Conservation (phyloP, 331 rosid genomes). For the Malus hybrid region DNA sequence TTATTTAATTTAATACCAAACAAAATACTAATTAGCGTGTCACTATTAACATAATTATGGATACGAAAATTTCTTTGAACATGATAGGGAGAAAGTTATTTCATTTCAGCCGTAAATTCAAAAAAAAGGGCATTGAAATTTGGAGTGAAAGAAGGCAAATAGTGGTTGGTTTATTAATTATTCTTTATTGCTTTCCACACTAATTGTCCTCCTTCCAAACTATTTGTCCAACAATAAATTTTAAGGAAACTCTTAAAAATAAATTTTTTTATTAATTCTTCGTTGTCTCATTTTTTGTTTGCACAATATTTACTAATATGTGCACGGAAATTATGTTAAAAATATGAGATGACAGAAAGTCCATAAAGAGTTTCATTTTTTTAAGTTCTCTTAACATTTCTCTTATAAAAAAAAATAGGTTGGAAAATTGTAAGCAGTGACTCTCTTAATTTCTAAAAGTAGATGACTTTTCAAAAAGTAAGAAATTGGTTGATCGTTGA, state of each 20-base stretch:
- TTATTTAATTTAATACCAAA: no score
- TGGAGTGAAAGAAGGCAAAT: neutral
- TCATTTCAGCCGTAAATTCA: neutral
- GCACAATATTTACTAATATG: no score
- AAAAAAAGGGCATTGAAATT: neutral
- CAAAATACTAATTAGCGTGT: neutral
- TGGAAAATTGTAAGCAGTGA: neutral
- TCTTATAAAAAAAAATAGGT: no score
- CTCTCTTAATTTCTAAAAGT: neutral
- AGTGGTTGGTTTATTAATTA: neutral
- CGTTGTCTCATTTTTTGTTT: no score
- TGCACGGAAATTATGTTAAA: fast-evolving
- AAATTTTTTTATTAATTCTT: no score
- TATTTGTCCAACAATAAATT: no score
- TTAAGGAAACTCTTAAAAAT: no score
- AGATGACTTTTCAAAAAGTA: neutral
- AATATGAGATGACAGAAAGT: fast-evolving
- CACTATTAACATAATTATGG: neutral
- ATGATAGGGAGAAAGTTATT: no score
- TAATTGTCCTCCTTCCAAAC: neutral
- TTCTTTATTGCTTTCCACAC: neutral
- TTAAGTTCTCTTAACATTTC: no score
- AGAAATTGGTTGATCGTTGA: neutral
- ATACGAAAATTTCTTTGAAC: no score
- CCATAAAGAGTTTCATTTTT: no score